Base-by-base conservation (phyloP, 1,139 yeast genomes). In the Pichia sp. region DNA sequence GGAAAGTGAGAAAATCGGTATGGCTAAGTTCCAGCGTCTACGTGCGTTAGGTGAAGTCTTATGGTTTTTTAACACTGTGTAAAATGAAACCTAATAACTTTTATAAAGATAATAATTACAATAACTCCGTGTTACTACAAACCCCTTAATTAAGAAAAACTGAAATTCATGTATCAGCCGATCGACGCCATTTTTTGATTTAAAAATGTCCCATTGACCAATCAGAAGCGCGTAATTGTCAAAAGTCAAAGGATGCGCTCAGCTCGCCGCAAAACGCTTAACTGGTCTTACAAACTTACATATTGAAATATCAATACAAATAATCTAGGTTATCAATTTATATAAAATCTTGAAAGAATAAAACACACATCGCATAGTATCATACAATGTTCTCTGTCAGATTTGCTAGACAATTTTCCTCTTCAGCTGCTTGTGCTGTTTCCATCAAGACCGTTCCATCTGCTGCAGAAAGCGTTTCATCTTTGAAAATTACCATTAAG, bases 401-500 rank as follows among this genome's bases (percentile, higher is more conserved):
- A 49, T 43, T 48, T 41, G 53, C 51, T 18, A 53, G 56, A 53
- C 50, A 46, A 32, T 52, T 53, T 31, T 50, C 56, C 29, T 45
- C 54, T 34, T 51, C 54, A 32, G 48, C 54, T 27, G 44, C 48
- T 34, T 53, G 55, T 51, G 53, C 53, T n/a, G 68, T 76, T 58
- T 74, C 75, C 60, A 64, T 75, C 55, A 66, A 72, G 46, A 59
- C 80, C 27, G 58, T 51, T 41, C 59, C 64, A 43, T 50, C 59
- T 8, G 68, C 78, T 40, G 63, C 74, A 26, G 52, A 59, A 29
- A 52, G 57, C 53, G 82, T 88, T 52, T 80, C 90, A 55, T 75
- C 87, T 57, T 75, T 95, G 60, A 72, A 71, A 45, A 71, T 78
- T 51, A 74, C 92, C 44, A 86, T 92, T 54, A 86, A 86, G 56